These are phyloP conservation scores for Nigrograna mackinnonii DNA, from an alignment of 2,329 filamentous ascomycete species.

Conservation along the genomic window DNA sequence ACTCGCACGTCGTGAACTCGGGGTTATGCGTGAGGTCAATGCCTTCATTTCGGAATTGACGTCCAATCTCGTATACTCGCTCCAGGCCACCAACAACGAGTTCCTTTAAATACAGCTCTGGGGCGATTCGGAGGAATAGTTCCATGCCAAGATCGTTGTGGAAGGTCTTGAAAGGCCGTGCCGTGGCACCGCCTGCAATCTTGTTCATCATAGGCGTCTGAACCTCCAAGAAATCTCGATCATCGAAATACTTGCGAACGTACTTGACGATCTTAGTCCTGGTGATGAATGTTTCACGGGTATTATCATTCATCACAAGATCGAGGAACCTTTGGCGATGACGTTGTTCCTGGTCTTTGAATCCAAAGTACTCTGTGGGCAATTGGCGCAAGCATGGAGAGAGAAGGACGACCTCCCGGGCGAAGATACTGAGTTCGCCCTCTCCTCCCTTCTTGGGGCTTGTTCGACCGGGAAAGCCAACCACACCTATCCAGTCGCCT, in stretches of 20 bases:
- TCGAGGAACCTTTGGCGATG: constrained; percentile 94
- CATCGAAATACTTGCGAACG: constrained; percentile 86
- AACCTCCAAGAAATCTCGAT: constrained; percentile 87
- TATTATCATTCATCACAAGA: constrained; percentile 92
- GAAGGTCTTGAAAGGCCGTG: constrained; percentile 91
- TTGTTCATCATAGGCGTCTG: constrained; percentile 96
- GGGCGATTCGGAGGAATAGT: constrained; percentile 92
- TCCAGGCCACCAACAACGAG: constrained; percentile 91
- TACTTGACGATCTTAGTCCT: constrained; percentile 87
- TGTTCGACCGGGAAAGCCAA: constrained; percentile 83
- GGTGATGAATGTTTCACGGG: constrained; percentile 80
- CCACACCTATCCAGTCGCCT: constrained; percentile 90
- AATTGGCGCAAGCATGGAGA: constrained; percentile 90
- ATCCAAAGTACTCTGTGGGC: constrained; percentile 77
- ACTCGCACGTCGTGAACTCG: constrained; percentile 97
- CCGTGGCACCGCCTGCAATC: constrained; percentile 93
- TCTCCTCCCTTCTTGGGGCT: constrained; percentile 87
- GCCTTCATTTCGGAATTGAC: constrained; percentile 93
- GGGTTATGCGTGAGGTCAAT: constrained; percentile 95
- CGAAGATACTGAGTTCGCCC: constrained; percentile 93
- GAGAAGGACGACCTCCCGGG: constrained; percentile 80
- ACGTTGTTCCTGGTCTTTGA: constrained; percentile 93
- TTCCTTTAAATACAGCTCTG: constrained; percentile 97
- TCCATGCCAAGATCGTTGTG: constrained; percentile 97
- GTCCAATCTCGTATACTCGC: constrained; percentile 92